Evolutionary conservation across 371 early-diverging fungal genomes (phyloP).

Genomic region (Mortierella sp.): DNA sequence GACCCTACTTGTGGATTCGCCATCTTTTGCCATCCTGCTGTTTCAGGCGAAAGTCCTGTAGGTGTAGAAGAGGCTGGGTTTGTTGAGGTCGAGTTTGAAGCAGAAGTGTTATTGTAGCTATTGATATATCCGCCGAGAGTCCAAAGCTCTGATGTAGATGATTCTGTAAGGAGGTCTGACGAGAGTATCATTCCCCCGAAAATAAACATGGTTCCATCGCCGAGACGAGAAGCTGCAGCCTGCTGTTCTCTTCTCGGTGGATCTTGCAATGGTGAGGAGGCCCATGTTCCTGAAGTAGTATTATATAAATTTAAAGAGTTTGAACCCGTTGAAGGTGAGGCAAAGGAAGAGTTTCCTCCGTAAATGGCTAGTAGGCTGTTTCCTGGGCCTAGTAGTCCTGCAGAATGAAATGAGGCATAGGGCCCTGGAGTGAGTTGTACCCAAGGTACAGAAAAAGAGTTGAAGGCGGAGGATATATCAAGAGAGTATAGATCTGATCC

Average conservation of each 20-base stretch:
- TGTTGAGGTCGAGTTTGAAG: constrained; percentile 19
- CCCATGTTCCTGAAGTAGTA: constrained; percentile 36
- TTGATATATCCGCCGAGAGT: constrained; percentile 37
- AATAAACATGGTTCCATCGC: constrained; percentile 52
- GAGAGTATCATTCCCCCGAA: constrained; percentile 45
- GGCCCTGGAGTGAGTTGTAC: constrained; percentile 48
- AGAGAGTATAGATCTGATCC: constrained; percentile 51
- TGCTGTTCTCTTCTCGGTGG: constrained; percentile 46
- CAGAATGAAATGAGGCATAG: constrained; percentile 45
- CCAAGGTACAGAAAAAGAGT: constrained; percentile 48
- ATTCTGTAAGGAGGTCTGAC: constrained; percentile 18
- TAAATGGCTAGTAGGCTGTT: constrained; percentile 39
- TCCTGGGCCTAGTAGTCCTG: constrained; percentile 24
- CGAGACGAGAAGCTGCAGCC: constrained; percentile 27
- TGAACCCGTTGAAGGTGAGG: constrained; percentile 11
- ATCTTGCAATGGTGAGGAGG: constrained; percentile 32
- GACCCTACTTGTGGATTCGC: constrained; percentile 6
- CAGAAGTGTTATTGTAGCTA: background rate
- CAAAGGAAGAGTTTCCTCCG: constrained; percentile 54
- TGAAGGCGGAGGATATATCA: constrained; percentile 43
- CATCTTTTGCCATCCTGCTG: constrained; percentile 45
- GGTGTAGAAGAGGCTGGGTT: constrained; percentile 13
- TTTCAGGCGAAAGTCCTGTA: constrained; percentile 32
- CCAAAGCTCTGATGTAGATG: constrained; percentile 43
- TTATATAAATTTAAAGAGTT: constrained; percentile 41